phyloP scores from a whole-genome alignment of 768 basidiomycete genomes.

The Pleurotus tuoliensis region DNA sequence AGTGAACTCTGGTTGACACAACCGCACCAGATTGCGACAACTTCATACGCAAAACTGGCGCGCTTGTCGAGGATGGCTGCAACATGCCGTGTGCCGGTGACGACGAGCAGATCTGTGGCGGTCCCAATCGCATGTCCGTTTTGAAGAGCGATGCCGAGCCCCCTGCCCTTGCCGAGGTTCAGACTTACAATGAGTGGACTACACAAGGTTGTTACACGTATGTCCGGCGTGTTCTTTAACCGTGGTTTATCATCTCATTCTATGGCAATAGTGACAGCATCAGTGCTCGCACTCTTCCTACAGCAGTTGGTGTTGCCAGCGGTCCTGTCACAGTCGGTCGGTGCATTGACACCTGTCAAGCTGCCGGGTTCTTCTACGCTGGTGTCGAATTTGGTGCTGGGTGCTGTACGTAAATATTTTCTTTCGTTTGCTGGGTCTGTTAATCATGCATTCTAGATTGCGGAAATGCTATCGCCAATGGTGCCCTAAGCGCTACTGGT shows the following conservation, averaged over 20 bases:
- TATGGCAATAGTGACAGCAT: slow-evolving; percentile 8
- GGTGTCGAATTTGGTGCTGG: slow-evolving; percentile 15
- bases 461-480: slow-evolving; percentile 4
- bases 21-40: slow-evolving; percentile 4
- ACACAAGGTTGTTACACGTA: slow-evolving; percentile 14
- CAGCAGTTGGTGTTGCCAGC: not conserved
- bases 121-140: slow-evolving; percentile 5
- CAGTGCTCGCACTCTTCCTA: slow-evolving; percentile 8
- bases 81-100: slow-evolving; percentile 16
- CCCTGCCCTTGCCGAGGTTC: not conserved
- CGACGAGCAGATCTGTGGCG: slow-evolving; percentile 12
- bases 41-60: not conserved
- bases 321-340: slow-evolving; percentile 11
- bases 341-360: slow-evolving; percentile 13
- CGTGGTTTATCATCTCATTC: not conserved
- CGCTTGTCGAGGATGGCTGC: slow-evolving; percentile 4
- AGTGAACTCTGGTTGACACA: not conserved
- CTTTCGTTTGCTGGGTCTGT: not conserved
- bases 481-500: not conserved
- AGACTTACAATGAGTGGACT: slow-evolving; percentile 1
- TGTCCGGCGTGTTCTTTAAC: not conserved
- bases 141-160: slow-evolving; percentile 2
- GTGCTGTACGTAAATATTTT: slow-evolving; percentile 12
- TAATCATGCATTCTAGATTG: not conserved
- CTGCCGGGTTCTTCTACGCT: slow-evolving; percentile 8